Conservation (phyloP, 495 filamentous ascomycete species). For the Neurospora sp. region DNA sequence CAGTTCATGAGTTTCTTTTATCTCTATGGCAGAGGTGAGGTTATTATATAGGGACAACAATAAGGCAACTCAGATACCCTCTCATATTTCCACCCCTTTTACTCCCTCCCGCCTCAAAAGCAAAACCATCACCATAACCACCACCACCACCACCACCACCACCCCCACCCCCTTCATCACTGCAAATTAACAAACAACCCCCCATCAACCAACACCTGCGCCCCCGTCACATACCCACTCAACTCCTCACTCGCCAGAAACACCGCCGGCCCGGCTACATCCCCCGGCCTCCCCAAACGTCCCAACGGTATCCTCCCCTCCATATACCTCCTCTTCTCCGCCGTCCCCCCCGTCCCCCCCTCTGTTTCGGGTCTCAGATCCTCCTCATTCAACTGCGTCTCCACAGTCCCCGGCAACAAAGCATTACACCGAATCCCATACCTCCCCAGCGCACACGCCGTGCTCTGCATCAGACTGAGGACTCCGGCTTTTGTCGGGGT, state of each 20-base stretch:
- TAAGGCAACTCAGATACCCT: too few relatives aligned
- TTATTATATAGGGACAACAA: too few relatives aligned
- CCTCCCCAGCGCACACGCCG: slow-evolving; percentile 66
- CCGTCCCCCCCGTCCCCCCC: too few relatives aligned
- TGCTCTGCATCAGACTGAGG: slow-evolving; percentile 73
- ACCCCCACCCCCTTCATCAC: slow-evolving; percentile 9
- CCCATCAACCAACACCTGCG: slow-evolving; percentile 80
- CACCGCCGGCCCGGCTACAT: slow-evolving; percentile 76
- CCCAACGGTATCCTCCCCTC: slow-evolving; percentile 76
- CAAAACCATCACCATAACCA: too few relatives aligned
- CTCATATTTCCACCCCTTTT: too few relatives aligned
- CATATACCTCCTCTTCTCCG: slow-evolving; percentile 67
- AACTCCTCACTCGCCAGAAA: slow-evolving; percentile 73
- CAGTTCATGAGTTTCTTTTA: too few relatives aligned
- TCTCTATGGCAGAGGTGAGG: too few relatives aligned
- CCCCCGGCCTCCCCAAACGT: slow-evolving; percentile 53
- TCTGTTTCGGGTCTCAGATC: slow-evolving; percentile 51
- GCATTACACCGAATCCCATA: slow-evolving; percentile 78
- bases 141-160: too few relatives aligned
- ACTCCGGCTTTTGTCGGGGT: slow-evolving; percentile 89
- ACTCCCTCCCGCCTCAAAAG: too few relatives aligned
- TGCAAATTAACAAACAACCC: slow-evolving; percentile 55
- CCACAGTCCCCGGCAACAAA: slow-evolving; percentile 73
- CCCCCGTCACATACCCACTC: slow-evolving; percentile 72
- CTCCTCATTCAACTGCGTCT: slow-evolving; percentile 77